Evolutionary conservation across 192 early-diverging fungal species (phyloP), one percentile per base, ranked within the genome.

Genomic region (Diversispora eburnea): DNA sequence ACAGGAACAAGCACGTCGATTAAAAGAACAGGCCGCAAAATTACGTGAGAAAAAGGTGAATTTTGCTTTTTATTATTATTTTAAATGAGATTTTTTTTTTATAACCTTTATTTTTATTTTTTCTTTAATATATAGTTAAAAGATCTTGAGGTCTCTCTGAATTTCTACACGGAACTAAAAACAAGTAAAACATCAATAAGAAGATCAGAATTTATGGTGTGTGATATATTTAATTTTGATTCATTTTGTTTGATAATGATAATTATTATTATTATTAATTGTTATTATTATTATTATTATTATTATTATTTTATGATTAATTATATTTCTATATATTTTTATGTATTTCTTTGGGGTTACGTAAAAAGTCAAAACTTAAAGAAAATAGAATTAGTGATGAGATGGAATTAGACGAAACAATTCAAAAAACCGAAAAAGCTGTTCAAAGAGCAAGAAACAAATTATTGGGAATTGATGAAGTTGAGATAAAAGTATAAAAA

Each of bases 21-120:
- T 97, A 71, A 88, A 92, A 60, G 93, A 95, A 69, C 86, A 90
- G 72, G 92, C 93, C 0, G 92, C 90, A 5, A 90, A 88, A 72
- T 88, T 89, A 62, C 85, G 94, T 15, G 83, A 91, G 68, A 91
- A 95, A 61, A 95, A 95, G 78, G 91, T 92, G 78, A 2, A 8
- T 22, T 61, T 10, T 15, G 7, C 22, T n/a, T 5, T 19, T 7
- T 59, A 17, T 4, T 62, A 0, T 22, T 74, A 48, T 25, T 39
- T 42, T 57, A 8, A 10, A 12, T 54, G 9, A 13, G 49, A 51
- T 4, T 54, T 49, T 17, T 47, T 6, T 48, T 8, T 43, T 33
- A 33, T 17, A 52, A 20, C 39, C 8, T 20, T 42, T 8, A 20
- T 22, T 7, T 3, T 46, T 47, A 42, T 60, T 47, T 43, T 46